Conservation (phyloP, 164 flowering plant species). For the Annona cherimola region DNA sequence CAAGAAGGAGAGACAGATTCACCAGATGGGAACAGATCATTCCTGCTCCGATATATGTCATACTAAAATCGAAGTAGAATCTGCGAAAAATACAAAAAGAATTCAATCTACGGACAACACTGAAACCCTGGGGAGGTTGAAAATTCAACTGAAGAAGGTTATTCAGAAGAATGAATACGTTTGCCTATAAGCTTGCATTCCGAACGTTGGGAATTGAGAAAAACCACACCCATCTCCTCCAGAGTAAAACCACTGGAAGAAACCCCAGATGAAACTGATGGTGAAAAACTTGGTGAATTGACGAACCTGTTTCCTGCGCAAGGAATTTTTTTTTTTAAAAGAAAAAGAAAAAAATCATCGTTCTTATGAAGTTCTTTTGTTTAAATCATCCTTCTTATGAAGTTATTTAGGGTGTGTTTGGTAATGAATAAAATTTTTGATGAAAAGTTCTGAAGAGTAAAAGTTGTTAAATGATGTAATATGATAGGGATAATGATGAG, state of each 20-base stretch:
- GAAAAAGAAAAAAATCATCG: too few relatives aligned
- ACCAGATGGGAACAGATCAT: conserved; percentile 90
- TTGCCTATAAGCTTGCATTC: conserved; percentile 16
- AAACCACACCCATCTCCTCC: conserved; percentile 22
- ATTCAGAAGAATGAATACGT: conserved; percentile 2
- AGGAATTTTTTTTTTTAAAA: neutral
- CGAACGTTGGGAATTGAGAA: conserved; percentile 19
- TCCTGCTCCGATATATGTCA: conserved; percentile 87
- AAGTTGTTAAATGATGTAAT: too few relatives aligned
- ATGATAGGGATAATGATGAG: too few relatives aligned
- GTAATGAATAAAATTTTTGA: too few relatives aligned
- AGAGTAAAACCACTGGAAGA: conserved; percentile 22
- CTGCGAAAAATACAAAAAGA: conserved; percentile 35
- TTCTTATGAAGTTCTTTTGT: neutral
- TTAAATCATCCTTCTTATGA: neutral
- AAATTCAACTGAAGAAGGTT: neutral
- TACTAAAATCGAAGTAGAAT: conserved; percentile 77
- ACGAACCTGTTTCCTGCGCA: conserved; percentile 40
- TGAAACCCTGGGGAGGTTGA: neutral
- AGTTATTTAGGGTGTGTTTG: too few relatives aligned
- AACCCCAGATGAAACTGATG: conserved; percentile 15
- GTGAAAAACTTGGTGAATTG: conserved; percentile 14
- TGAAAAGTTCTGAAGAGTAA: too few relatives aligned
- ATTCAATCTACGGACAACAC: neutral
- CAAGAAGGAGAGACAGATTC: conserved; percentile 77